These are phyloP conservation scores for Chionographis japonica DNA, from an alignment of 106 monocot genomes.

Conservation along the genomic window DNA sequence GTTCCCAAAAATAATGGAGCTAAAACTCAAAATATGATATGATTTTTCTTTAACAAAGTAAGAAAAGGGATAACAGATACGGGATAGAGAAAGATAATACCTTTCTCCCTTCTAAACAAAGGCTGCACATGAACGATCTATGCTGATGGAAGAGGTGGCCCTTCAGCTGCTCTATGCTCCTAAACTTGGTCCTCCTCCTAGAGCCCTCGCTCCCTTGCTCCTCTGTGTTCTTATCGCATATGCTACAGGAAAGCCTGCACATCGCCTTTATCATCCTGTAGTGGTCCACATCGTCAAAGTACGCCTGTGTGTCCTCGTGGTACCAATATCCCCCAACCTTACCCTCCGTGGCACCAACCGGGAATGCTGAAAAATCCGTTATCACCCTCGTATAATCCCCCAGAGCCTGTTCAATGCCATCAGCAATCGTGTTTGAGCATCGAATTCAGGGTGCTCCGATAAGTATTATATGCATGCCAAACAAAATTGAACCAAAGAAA, in stretches of 20 bases:
- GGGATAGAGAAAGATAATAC: slow-evolving; percentile 16
- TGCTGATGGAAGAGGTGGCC: slow-evolving; percentile 86
- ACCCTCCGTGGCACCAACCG: slow-evolving; percentile 43
- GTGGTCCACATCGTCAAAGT: slow-evolving; percentile 82
- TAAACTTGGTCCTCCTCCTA: slow-evolving; percentile 54
- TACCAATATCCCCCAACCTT: slow-evolving; percentile 69
- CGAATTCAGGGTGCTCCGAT: too few species aligned
- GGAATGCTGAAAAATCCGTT: slow-evolving; percentile 71
- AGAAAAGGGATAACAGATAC: too few species aligned
- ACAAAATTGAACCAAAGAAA: too few species aligned
- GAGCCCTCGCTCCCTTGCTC: slow-evolving; percentile 29
- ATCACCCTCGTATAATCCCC: slow-evolving; percentile 77
- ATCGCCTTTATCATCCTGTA: slow-evolving; percentile 87
- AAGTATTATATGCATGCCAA: too few species aligned
- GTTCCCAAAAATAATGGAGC: too few species aligned
- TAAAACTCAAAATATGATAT: too few species aligned
- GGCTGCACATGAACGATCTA: slow-evolving; percentile 71
- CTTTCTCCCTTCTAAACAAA: slow-evolving; percentile 95
- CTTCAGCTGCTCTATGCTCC: slow-evolving; percentile 83
- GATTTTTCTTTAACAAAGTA: too few species aligned
- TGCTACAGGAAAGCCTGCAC: slow-evolving; percentile 88
- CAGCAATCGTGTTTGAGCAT: background rate
- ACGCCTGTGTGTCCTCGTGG: slow-evolving; percentile 83
- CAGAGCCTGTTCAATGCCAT: slow-evolving; percentile 53
- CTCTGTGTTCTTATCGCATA: slow-evolving; percentile 61